These are phyloP conservation scores for Alternaria conjuncta DNA, from an alignment of 2,329 filamentous ascomycete species.

Conservation along the genomic window DNA sequence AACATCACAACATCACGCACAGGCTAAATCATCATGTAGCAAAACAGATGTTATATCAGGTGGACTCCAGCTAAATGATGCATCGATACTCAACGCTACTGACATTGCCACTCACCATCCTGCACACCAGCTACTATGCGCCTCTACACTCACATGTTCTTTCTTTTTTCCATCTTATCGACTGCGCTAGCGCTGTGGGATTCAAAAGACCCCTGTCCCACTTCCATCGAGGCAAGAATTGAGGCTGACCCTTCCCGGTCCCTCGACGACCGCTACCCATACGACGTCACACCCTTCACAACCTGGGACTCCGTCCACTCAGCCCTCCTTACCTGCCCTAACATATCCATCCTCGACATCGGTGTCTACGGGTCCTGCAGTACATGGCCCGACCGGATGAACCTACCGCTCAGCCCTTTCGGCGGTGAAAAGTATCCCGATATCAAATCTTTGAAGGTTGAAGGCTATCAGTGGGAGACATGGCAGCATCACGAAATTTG, in stretches of 20 bases:
- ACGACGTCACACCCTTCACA: background rate
- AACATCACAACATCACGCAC: background rate
- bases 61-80: background rate
- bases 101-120: background rate
- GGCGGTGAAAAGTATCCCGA: constrained; percentile 17
- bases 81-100: background rate
- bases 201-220: constrained; percentile 6
- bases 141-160: background rate
- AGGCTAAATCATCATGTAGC: background rate
- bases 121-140: background rate
- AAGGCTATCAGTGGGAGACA: constrained; percentile 13
- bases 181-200: background rate
- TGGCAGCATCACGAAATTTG: background rate
- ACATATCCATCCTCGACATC: constrained; percentile 19
- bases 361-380: constrained; percentile 8
- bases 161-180: background rate
- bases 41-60: background rate
- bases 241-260: background rate
- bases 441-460: constrained; percentile 11
- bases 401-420: constrained; percentile 16
- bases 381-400: constrained; percentile 4
- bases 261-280: background rate
- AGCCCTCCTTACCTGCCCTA: constrained; percentile 16
- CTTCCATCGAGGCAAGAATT: constrained; percentile 2
- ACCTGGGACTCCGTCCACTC: constrained; percentile 12